These are phyloP conservation scores for Rhodotorula babjevae DNA, from an alignment of 768 basidiomycete genomes.

Conservation along the genomic window DNA sequence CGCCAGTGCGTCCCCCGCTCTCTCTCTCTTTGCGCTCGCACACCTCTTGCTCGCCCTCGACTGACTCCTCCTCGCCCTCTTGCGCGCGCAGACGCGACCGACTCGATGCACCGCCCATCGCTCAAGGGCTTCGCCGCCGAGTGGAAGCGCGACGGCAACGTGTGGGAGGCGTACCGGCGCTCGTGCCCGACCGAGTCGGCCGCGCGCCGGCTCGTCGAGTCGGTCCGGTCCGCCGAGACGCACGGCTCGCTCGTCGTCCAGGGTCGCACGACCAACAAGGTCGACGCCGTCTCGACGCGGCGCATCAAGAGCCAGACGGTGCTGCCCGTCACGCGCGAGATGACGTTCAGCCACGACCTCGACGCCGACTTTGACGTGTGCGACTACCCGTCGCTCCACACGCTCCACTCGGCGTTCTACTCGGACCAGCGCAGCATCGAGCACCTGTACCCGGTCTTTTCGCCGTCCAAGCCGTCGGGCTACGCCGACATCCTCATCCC, in stretches of 20 bases:
- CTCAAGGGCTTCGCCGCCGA: constrained; percentile 64
- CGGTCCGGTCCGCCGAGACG: constrained; percentile 56
- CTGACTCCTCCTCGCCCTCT: no score
- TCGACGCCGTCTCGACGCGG: constrained; percentile 43
- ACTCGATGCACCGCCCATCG: constrained; percentile 35
- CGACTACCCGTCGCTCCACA: constrained; percentile 70
- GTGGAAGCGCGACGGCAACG: constrained; percentile 75
- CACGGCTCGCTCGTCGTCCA: constrained; percentile 36
- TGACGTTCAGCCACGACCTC: constrained; percentile 60
- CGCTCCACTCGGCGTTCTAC: constrained; percentile 91
- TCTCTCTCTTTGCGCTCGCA: not conserved
- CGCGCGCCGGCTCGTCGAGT: constrained; percentile 76
- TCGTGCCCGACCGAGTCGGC: constrained; percentile 74
- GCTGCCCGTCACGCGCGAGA: constrained; percentile 51
- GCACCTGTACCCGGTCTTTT: constrained; percentile 86
- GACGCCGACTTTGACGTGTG: constrained; percentile 76
- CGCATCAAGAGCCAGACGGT: constrained; percentile 33
- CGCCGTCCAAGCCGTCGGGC: constrained; percentile 78
- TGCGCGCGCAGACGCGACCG: constrained; percentile 38
- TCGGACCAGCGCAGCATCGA: constrained; percentile 90
- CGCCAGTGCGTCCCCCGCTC: constrained; percentile 29
- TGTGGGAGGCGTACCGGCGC: constrained; percentile 93
- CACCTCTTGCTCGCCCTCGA: no score
- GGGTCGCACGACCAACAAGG: constrained; percentile 33
- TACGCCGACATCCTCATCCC: constrained; percentile 90